phyloP scores from a whole-genome alignment of 2,329 filamentous ascomycete genomes.

The Colletotrichum sp. region DNA sequence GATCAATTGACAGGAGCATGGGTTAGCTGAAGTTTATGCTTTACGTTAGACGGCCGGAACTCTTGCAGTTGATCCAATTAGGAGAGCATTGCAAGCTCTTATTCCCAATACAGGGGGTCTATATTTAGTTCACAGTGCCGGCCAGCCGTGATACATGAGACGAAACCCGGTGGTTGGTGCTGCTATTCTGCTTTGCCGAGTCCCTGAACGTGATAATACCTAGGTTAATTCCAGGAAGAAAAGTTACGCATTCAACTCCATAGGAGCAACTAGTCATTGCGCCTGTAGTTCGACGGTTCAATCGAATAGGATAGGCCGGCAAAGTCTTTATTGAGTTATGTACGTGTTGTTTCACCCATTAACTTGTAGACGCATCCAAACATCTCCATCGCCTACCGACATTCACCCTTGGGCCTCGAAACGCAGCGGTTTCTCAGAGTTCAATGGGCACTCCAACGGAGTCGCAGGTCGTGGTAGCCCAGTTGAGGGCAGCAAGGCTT shows the following conservation, averaged over 20 bases:
- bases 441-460: conserved; percentile 5
- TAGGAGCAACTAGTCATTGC: not conserved
- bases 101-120: not conserved
- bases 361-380: not conserved
- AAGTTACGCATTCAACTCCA: not conserved
- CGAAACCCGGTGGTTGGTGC: not conserved
- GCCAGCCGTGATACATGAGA: not conserved
- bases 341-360: not conserved
- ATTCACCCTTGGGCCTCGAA: not conserved
- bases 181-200: not conserved
- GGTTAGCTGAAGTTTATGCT: not conserved
- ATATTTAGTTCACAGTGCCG: not conserved
- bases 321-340: not conserved
- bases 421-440: not conserved
- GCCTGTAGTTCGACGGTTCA: not conserved
- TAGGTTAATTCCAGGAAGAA: not conserved
- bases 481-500: not conserved
- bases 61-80: not conserved
- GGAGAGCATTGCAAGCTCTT: not conserved
- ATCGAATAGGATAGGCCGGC: not conserved
- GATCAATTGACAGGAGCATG: conserved; percentile 3
- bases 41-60: not conserved
- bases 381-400: not conserved
- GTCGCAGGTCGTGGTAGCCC: conserved; percentile 4
- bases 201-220: not conserved